These are phyloP conservation scores for Rhodotorula graminis DNA, from an alignment of 768 basidiomycete genomes.

Conservation along the genomic window DNA sequence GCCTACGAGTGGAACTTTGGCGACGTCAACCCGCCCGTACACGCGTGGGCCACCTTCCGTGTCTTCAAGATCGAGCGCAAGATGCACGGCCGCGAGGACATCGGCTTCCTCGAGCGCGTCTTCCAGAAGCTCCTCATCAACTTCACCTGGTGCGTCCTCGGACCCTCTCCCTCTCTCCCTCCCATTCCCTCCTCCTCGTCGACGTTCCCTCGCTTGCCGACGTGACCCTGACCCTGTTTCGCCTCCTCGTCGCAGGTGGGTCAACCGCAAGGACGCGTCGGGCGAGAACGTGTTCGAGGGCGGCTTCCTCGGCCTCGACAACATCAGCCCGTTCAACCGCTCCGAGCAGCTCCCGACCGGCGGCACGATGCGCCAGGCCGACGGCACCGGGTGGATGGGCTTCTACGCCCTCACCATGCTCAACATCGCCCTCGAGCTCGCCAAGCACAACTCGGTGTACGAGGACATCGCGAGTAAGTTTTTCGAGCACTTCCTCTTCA, in stretches of 20 bases:
- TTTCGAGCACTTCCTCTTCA: slow-evolving; percentile 91
- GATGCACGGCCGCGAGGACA: slow-evolving; percentile 80
- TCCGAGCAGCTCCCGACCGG: slow-evolving; percentile 95
- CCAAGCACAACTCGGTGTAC: slow-evolving; percentile 94
- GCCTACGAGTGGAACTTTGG: slow-evolving; percentile 96
- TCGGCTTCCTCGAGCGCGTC: slow-evolving; percentile 89
- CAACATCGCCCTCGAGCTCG: slow-evolving; percentile 93
- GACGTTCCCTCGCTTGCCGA: background rate
- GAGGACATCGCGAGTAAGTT: slow-evolving; percentile 99
- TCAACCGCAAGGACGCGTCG: slow-evolving; percentile 91
- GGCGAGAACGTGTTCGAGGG: slow-evolving; percentile 98
- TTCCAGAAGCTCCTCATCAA: slow-evolving; percentile 96
- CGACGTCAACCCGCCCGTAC: slow-evolving; percentile 97
- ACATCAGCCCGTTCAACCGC: slow-evolving; percentile 96
- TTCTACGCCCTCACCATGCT: slow-evolving; percentile 98
- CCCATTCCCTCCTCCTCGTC: too few species aligned
- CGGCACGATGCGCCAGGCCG: slow-evolving; percentile 87
- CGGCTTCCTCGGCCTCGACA: slow-evolving; percentile 95
- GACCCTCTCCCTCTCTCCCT: background rate
- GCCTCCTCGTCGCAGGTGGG: slow-evolving; percentile 64
- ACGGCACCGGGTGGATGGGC: slow-evolving; percentile 99
- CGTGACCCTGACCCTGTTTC: background rate
- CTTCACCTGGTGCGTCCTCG: slow-evolving; percentile 73
- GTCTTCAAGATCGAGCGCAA: slow-evolving; percentile 99
- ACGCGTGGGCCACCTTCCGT: slow-evolving; percentile 97